phyloP scores from a whole-genome alignment of 441 rosid genomes.

The Mallotus japonicus region DNA sequence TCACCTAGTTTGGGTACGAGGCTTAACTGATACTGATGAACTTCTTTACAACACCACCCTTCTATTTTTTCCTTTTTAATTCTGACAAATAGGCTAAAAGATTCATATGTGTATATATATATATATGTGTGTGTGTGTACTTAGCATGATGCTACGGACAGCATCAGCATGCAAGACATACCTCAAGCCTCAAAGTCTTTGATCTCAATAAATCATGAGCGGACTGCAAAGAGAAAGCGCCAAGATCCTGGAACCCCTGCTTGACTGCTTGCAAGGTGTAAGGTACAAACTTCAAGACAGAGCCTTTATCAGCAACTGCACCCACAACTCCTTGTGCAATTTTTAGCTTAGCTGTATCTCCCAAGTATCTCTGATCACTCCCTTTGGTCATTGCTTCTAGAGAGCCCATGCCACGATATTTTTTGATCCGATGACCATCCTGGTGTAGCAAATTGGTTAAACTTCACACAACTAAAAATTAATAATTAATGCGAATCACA shows the following conservation, averaged over 20 bases:
- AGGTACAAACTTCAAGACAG: conserved; percentile 65
- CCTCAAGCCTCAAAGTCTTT: conserved; percentile 72
- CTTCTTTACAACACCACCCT: no score
- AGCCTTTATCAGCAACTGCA: conserved; percentile 83
- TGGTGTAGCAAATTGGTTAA: conserved; percentile 22
- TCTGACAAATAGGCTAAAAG: no score
- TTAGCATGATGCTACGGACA: no score
- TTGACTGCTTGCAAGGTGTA: conserved; percentile 90
- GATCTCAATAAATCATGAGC: conserved; percentile 71
- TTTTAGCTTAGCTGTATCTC: conserved; percentile 72
- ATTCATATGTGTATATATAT: no score
- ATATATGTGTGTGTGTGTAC: no score
- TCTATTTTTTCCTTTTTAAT: no score
- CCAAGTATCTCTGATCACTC: conserved; percentile 80
- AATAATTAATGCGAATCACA: neutral
- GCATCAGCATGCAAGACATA: conserved; percentile 22
- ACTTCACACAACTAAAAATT: neutral
- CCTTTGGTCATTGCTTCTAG: conserved; percentile 91
- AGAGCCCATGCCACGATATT: conserved; percentile 89
- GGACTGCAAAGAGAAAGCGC: conserved; percentile 64
- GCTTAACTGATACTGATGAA: no score
- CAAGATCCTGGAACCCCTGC: conserved; percentile 96
- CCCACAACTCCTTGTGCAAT: conserved; percentile 95
- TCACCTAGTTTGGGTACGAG: no score
- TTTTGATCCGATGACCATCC: conserved; percentile 60